Conservation (phyloP, 2,329 filamentous ascomycete genomes). For the Ceratocystis variospora region DNA sequence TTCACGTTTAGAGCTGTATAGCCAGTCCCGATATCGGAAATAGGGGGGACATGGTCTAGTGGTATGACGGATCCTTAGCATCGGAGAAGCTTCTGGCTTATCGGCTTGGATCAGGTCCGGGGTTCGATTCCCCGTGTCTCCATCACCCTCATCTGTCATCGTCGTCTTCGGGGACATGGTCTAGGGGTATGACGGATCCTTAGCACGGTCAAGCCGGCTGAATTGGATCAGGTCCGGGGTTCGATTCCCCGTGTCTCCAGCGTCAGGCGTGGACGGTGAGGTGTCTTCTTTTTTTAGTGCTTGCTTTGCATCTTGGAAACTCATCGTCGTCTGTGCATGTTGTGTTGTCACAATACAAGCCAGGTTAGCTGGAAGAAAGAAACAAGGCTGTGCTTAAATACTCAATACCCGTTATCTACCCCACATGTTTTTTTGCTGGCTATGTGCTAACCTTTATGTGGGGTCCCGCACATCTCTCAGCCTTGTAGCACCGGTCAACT, state of each 20-base stretch:
- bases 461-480: background rate
- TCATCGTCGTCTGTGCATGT: background rate
- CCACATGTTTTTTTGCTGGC: background rate
- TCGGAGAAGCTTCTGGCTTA: background rate
- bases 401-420: background rate
- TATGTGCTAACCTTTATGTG: background rate
- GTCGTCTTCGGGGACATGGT: constrained; percentile 16
- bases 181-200: constrained; percentile 20
- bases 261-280: background rate
- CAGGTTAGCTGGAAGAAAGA: background rate
- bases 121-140: constrained; percentile 20
- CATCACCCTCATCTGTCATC: background rate
- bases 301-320: background rate
- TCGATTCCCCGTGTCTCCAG: constrained; percentile 20
- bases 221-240: constrained; percentile 19
- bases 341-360: constrained; percentile 3
- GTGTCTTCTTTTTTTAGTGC: background rate
- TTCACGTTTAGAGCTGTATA: background rate
- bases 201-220: constrained; percentile 13
- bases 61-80: constrained; percentile 6
- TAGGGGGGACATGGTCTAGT: constrained; percentile 2
- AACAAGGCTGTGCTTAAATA: background rate
- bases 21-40: background rate
- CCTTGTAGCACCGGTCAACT: constrained; percentile 8
- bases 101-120: constrained; percentile 19